Percentiles rank a stretch among this genome's conserved stretches.
These are phyloP conservation scores for Fusarium chuoi DNA, from an alignment of 2,329 filamentous ascomycete genomes.

Conservation along the genomic window DNA sequence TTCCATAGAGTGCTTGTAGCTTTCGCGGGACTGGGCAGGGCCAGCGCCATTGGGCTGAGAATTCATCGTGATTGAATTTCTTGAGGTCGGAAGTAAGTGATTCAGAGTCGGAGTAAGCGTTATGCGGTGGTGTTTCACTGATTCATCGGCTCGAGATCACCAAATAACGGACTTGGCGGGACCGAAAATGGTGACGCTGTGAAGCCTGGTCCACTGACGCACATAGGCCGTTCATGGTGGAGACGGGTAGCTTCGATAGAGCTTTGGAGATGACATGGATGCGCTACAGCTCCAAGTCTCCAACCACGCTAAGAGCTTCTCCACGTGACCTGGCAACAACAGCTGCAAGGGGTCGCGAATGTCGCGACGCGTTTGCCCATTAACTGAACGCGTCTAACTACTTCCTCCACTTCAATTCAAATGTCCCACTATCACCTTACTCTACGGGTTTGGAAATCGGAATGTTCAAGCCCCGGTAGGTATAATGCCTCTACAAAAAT, in stretches of 20 bases:
- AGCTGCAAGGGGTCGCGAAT: constrained; percentile 19
- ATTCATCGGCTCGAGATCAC: constrained; percentile 4
- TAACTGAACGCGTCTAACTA: constrained; percentile 41
- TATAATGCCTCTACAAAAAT: constrained; percentile 55
- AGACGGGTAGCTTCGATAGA: constrained; percentile 4
- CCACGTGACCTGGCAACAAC: constrained; percentile 40
- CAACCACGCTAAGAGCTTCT: constrained; percentile 33
- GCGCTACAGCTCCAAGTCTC: constrained; percentile 21
- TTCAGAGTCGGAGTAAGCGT: not conserved
- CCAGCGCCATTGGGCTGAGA: constrained; percentile 27
- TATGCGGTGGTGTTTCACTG: not conserved
- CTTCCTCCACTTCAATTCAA: constrained; percentile 19
- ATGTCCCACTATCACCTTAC: constrained; percentile 25
- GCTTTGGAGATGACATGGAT: constrained; percentile 27
- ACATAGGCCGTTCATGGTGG: constrained; percentile 11
- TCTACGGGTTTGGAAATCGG: constrained; percentile 22
- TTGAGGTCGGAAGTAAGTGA: not conserved
- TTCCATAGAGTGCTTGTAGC: constrained; percentile 45
- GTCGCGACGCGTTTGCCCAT: constrained; percentile 42
- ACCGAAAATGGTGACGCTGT: constrained; percentile 40
- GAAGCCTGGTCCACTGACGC: constrained; percentile 24
- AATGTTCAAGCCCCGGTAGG: constrained; percentile 31
- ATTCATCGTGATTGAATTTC: constrained; percentile 26
- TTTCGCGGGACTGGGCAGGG: constrained; percentile 33
- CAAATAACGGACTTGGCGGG: constrained; percentile 35